Percentiles rank a stretch among this genome's conserved stretches.
phyloP scores from a whole-genome alignment of 2,329 filamentous ascomycete species.

The Periglandula ipomoeae region DNA sequence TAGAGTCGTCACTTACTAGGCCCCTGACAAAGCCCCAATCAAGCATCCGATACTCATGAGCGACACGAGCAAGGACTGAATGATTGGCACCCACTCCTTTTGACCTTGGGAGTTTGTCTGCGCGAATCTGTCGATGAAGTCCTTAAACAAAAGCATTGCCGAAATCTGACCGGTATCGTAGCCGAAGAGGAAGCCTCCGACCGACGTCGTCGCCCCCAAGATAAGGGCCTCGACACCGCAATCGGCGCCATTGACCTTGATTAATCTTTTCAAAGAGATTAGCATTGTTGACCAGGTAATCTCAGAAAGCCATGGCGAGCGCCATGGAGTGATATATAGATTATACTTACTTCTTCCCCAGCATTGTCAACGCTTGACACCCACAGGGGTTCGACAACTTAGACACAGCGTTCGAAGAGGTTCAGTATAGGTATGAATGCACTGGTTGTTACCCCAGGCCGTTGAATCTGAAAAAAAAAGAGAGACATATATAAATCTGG shows the following conservation, averaged over 20 bases:
- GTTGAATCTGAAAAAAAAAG: background rate
- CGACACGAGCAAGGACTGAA: slow-evolving; percentile 44
- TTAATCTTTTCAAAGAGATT: slow-evolving; percentile 19
- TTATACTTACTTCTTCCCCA: slow-evolving; percentile 3
- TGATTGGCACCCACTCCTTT: slow-evolving; percentile 30
- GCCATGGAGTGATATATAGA: background rate
- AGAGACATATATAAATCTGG: background rate
- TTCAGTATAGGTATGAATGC: background rate
- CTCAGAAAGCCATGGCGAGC: background rate
- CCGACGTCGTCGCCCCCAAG: slow-evolving; percentile 42
- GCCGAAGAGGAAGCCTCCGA: slow-evolving; percentile 54
- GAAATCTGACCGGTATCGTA: slow-evolving; percentile 56
- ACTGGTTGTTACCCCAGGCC: background rate
- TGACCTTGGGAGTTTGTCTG: slow-evolving; percentile 30
- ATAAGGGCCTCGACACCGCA: slow-evolving; percentile 31
- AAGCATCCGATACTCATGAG: slow-evolving; percentile 47
- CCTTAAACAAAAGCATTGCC: slow-evolving; percentile 37
- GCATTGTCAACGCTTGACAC: background rate
- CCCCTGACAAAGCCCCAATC: slow-evolving; percentile 43
- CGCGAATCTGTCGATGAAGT: slow-evolving; percentile 50
- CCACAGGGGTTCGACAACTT: background rate
- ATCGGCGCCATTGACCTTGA: slow-evolving; percentile 33
- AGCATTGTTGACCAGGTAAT: background rate
- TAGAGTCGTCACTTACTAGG: slow-evolving; percentile 25
- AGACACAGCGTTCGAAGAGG: background rate